Conservation (phyloP, 2,329 filamentous ascomycete genomes). For the Seiridium cupressi region DNA sequence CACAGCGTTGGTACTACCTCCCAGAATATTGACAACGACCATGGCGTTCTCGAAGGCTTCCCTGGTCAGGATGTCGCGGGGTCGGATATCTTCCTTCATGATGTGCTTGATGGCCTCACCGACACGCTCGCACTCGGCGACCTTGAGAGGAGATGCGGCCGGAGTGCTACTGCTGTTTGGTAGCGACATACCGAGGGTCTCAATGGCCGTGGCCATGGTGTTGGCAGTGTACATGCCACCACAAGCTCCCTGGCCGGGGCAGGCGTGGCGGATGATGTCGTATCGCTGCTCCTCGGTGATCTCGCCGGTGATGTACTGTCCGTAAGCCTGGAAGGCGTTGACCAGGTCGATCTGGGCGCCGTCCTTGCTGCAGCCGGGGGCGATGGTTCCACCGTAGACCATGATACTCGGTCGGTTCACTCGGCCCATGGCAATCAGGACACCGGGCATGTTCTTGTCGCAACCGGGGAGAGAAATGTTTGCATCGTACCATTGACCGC, state of each 20-base stretch:
- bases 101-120: conserved; percentile 74
- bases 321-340: conserved; percentile 96
- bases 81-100: conserved; percentile 64
- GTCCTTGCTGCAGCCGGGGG: conserved; percentile 78
- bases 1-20: conserved; percentile 55
- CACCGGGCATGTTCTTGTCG: conserved; percentile 51
- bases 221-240: conserved; percentile 55
- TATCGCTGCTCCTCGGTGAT: conserved; percentile 42
- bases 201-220: conserved; percentile 51
- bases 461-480: conserved; percentile 60
- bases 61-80: conserved; percentile 53
- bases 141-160: conserved; percentile 70
- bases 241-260: conserved; percentile 46
- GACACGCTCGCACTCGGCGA: conserved; percentile 68
- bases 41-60: conserved; percentile 57
- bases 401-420: conserved; percentile 71
- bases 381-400: conserved; percentile 96
- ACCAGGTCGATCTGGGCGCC: conserved; percentile 88
- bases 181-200: conserved; percentile 51
- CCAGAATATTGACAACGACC: conserved; percentile 51
- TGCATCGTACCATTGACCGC: conserved; percentile 88
- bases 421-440: conserved; percentile 49
- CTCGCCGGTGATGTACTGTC: conserved; percentile 52
- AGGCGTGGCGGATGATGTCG: conserved; percentile 40
- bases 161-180: conserved; percentile 72